A percentile compares a stretch with the other conserved stretches of the same genome.
Conservation (phyloP, 176 grass and related monocot genomes). For the Oryza officinalis region DNA sequence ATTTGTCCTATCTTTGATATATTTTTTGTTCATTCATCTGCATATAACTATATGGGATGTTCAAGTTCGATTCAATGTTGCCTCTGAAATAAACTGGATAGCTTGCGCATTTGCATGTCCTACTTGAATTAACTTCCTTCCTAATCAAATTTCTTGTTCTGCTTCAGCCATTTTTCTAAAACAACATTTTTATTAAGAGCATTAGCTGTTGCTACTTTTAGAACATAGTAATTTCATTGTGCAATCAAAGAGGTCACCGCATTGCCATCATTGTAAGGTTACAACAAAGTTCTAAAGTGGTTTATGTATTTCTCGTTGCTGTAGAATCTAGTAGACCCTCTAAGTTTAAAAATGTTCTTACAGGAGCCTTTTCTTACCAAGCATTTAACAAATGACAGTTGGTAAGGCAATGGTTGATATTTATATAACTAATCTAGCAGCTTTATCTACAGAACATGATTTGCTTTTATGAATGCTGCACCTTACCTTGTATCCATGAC, state of each 20-base stretch:
- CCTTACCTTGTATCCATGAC: background rate
- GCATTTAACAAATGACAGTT: background rate
- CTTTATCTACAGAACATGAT: slow-evolving; percentile 2
- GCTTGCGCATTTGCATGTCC: background rate
- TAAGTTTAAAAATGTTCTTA: background rate
- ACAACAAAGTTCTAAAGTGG: background rate
- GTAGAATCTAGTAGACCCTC: background rate
- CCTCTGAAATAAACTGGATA: background rate
- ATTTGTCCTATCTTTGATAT: background rate
- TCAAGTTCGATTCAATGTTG: background rate
- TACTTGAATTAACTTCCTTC: background rate
- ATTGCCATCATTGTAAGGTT: background rate
- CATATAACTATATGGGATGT: background rate
- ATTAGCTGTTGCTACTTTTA: background rate
- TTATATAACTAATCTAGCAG: background rate
- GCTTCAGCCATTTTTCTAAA: background rate
- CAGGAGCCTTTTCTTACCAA: background rate
- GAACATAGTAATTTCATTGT: background rate
- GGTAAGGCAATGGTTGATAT: background rate
- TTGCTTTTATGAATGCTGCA: slow-evolving; percentile 16
- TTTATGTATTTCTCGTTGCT: background rate
- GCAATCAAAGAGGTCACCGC: background rate
- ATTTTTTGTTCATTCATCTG: background rate
- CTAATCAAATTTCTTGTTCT: background rate
- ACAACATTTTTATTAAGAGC: background rate